Evolutionary conservation across 2,329 filamentous ascomycete species (phyloP).

Genomic region (Lachnellula arida): DNA sequence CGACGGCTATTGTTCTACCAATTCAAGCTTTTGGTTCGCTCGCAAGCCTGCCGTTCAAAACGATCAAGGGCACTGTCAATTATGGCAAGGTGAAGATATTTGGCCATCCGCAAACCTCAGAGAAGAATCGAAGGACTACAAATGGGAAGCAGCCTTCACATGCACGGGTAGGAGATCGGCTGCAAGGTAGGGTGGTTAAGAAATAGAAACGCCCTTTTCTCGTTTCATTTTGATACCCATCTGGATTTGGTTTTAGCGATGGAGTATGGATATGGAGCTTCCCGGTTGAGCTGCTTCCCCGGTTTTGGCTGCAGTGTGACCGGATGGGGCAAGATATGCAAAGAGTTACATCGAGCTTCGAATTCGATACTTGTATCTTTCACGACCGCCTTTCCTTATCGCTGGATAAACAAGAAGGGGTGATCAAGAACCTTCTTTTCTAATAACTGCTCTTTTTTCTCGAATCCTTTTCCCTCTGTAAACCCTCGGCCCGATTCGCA

Average conservation of each 20-base stretch:
- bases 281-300: too few relatives aligned
- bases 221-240: neutral
- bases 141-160: conserved; percentile 19
- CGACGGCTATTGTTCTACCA: conserved; percentile 25
- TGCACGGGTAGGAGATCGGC: conserved; percentile 12
- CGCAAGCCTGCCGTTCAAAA: conserved; percentile 25
- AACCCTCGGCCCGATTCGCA: neutral
- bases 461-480: neutral
- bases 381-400: too few relatives aligned
- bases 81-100: conserved; percentile 18
- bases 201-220: conserved; percentile 10
- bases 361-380: too few relatives aligned
- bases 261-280: too few relatives aligned
- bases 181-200: conserved; percentile 15
- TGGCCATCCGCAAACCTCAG: conserved; percentile 7
- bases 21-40: conserved; percentile 24
- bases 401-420: too few relatives aligned
- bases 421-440: too few relatives aligned
- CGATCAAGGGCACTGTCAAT: conserved; percentile 13
- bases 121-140: conserved; percentile 12
- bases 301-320: too few relatives aligned
- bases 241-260: too few relatives aligned
- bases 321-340: too few relatives aligned
- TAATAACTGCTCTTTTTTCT: neutral
- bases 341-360: too few relatives aligned